A percentile compares a stretch with the other conserved stretches of the same genome.
Evolutionary conservation across 768 basidiomycete genomes (phyloP).

Genomic region (Clitopilus hobsonii): DNA sequence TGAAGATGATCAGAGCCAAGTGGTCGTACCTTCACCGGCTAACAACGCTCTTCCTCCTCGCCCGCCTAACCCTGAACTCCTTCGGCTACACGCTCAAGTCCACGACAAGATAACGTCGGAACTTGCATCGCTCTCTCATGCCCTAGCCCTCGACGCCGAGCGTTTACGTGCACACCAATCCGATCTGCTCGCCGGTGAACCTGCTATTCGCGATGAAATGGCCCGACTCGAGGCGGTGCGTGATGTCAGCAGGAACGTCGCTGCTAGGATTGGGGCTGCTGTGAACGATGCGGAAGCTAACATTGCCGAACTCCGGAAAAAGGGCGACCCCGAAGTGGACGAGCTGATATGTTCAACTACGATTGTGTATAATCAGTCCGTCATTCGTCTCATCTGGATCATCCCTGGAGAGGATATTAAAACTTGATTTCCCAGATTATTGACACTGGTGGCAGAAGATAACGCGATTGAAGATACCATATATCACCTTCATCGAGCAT

Average conservation of each 20-base stretch:
- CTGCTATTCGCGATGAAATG: slow-evolving; percentile 96
- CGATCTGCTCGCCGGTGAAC: slow-evolving; percentile 85
- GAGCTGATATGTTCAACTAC: slow-evolving; percentile 94
- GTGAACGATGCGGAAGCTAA: slow-evolving; percentile 69
- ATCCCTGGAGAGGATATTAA: slow-evolving; percentile 7
- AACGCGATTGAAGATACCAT: slow-evolving; percentile 98
- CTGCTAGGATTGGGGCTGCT: slow-evolving; percentile 56
- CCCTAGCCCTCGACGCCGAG: slow-evolving; percentile 62
- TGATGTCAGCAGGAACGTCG: slow-evolving; percentile 83
- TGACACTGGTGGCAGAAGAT: slow-evolving; percentile 98
- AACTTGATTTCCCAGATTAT: slow-evolving; percentile 57
- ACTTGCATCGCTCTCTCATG: slow-evolving; percentile 63
- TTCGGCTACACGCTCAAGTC: slow-evolving; percentile 73
- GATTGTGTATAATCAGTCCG: slow-evolving; percentile 96
- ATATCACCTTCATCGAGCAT: slow-evolving; percentile 91
- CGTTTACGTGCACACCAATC: slow-evolving; percentile 75
- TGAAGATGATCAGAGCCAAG: slow-evolving; percentile 34
- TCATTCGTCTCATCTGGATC: slow-evolving; percentile 10
- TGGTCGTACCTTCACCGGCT: slow-evolving; percentile 14
- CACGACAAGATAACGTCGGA: slow-evolving; percentile 72
- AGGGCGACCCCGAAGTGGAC: slow-evolving; percentile 91
- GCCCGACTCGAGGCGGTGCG: slow-evolving; percentile 88
- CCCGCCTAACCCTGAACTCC: slow-evolving; percentile 86
- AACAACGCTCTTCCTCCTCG: slow-evolving; percentile 57
- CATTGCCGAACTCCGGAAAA: slow-evolving; percentile 70